A percentile compares a stretch with the other conserved stretches of the same genome.
These are phyloP conservation scores for carrot (Daucus carota) DNA, from an alignment of 129 eudicot genomes.

Conservation along the genomic window DH1_v3.0 NC_030383.2:38956501-38957000, in stretches of 20 bases:
- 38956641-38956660: slow-evolving; percentile 77
- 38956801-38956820: slow-evolving; percentile 70
- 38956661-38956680: slow-evolving; percentile 86
- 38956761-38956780: slow-evolving; percentile 95
- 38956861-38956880: slow-evolving; percentile 55
- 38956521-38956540: slow-evolving; percentile 56
- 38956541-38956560: slow-evolving; percentile 71
- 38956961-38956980: slow-evolving; percentile 47
- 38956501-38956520: slow-evolving; percentile 47
- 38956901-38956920: slow-evolving; percentile 71
- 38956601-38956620: slow-evolving; percentile 56
- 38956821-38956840: slow-evolving; percentile 44
- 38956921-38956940: slow-evolving; percentile 56
- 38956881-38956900: slow-evolving; percentile 50
- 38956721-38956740: slow-evolving; percentile 69
- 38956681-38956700: slow-evolving; percentile 83
- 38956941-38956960: slow-evolving; percentile 57
- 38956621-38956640: slow-evolving; percentile 49
- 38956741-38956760: slow-evolving; percentile 79
- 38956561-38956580: slow-evolving; percentile 96
- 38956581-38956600: slow-evolving; percentile 73
- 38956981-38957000: slow-evolving; percentile 40
- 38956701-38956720: slow-evolving; percentile 62
- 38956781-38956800: slow-evolving; percentile 64
- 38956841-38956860: slow-evolving; percentile 41